Base-by-base conservation (phyloP, 2,329 filamentous ascomycete species). In the Penicillium italicum region DNA sequence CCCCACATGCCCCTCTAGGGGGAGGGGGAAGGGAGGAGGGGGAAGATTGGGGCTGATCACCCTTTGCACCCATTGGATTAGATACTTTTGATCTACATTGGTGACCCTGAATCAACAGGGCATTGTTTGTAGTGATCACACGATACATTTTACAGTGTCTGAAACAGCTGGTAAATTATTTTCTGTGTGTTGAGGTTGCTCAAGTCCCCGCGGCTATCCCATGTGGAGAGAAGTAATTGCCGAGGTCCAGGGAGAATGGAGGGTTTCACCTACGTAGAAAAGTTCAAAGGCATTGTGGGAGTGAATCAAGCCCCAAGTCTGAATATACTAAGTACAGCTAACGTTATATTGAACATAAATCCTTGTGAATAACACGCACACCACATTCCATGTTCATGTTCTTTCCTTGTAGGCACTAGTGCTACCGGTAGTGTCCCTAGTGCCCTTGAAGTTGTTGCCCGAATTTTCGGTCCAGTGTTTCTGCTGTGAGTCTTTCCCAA, bases 401-500 rank as follows among this genome's bases (percentile, higher is more conserved):
- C 41, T n/a, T 31, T 24, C 41, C 46, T 54, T 42, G 24, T 22
- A 26, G n/a, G 9, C 45, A 36, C 31, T 43, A 22, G 41, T 10
- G 12, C 38, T 34, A n/a, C n/a, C n/a, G n/a, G n/a, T n/a, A 22
- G 45, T 18, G 20, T 57, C 20, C 12, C 5, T 30, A 18, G 24
- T 24, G 10, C 5, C 36, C 33, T 53, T 50, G n/a, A 50, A 31
- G 16, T 33, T 38, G 11, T 51, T 33, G 40, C 50, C 16, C 12
- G 41, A 44, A 12, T 53, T 57, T 38, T 60, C 54, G 26, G 51
- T 54, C 7, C 60, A 57, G 8, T 31, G 47, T 30, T 53, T 50
- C 26, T 47, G 55, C 1, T 34, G 37, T 9, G 36, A 49, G 8
- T 63, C 58, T 47, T 68, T 62, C 2, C 66, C 67, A 8, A 70